Percentiles rank a stretch among this genome's conserved stretches.
Evolutionary conservation across 176 grass and related monocot species (phyloP).

Genomic region (Bromus sterilis): DNA sequence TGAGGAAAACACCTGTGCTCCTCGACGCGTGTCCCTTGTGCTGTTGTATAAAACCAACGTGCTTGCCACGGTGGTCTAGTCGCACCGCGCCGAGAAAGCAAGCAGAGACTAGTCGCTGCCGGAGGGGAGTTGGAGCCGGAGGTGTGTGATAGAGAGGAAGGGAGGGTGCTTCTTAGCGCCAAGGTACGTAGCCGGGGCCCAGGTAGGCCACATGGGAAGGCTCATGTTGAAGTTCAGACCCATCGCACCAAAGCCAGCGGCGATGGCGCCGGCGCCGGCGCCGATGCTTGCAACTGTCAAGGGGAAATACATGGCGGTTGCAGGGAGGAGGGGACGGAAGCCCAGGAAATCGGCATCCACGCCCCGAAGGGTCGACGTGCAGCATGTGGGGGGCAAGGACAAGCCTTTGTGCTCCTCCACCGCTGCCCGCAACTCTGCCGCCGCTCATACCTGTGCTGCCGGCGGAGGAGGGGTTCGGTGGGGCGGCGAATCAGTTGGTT

Average conservation of each 20-base stretch:
- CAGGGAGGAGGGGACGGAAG: slow-evolving; percentile 20
- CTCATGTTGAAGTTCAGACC: slow-evolving; percentile 83
- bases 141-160: slow-evolving; percentile 48
- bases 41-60: background rate
- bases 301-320: slow-evolving; percentile 14
- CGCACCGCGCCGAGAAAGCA: background rate
- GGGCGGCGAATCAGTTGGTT: too few relatives aligned
- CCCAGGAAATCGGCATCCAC: slow-evolving; percentile 17
- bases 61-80: background rate
- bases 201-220: slow-evolving; percentile 29
- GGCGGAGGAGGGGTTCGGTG: background rate
- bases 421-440: slow-evolving; percentile 13
- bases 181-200: slow-evolving; percentile 10
- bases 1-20: slow-evolving; percentile 36
- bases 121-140: too few relatives aligned
- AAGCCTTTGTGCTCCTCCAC: slow-evolving; percentile 20
- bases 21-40: slow-evolving; percentile 21
- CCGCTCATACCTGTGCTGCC: slow-evolving; percentile 28
- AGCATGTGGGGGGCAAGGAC: background rate
- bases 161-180: slow-evolving; percentile 50
- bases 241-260: slow-evolving; percentile 74
- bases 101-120: background rate
- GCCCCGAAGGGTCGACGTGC: too few relatives aligned
- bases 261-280: slow-evolving; percentile 7
- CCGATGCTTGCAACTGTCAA: background rate